Conservation (phyloP, 306 rosid species). For the Pyrus communis region DNA sequence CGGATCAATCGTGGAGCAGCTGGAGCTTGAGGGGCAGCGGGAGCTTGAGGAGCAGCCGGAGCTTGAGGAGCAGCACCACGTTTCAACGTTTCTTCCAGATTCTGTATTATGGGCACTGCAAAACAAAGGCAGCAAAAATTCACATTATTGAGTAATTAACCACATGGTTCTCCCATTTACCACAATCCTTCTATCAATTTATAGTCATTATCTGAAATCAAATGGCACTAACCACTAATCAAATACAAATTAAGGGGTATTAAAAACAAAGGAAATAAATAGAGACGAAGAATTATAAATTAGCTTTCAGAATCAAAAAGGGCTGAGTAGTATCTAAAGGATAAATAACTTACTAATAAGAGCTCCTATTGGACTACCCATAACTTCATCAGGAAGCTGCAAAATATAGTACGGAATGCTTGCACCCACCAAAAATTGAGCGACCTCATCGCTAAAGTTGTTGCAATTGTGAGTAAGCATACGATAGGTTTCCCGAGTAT, state of each 20-base stretch:
- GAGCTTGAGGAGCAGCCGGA: constrained; percentile 47
- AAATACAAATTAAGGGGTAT: too few species aligned
- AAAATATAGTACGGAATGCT: constrained; percentile 73
- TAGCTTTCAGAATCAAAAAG: background rate
- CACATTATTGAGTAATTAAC: background rate
- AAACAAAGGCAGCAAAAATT: background rate
- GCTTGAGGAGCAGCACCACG: constrained; percentile 65
- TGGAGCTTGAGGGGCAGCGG: too few species aligned
- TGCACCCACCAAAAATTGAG: constrained; percentile 82
- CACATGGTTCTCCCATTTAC: background rate
- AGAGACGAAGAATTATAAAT: background rate
- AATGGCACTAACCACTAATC: background rate
- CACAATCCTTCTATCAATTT: background rate
- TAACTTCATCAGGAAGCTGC: constrained; percentile 79
- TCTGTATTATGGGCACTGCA: constrained; percentile 96
- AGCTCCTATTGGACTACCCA: constrained; percentile 85
- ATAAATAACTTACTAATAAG: constrained; percentile 55
- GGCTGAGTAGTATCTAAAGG: background rate
- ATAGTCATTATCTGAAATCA: background rate
- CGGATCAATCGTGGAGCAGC: constrained; percentile 48
- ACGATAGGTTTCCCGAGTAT: constrained; percentile 68
- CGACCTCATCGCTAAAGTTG: constrained; percentile 82
- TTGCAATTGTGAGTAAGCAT: constrained; percentile 85
- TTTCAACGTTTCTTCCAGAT: constrained; percentile 67
- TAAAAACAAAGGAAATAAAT: too few species aligned